These are phyloP conservation scores for Exophiala calicioides DNA, from an alignment of 2,329 filamentous ascomycete genomes.

Conservation along the genomic window DNA sequence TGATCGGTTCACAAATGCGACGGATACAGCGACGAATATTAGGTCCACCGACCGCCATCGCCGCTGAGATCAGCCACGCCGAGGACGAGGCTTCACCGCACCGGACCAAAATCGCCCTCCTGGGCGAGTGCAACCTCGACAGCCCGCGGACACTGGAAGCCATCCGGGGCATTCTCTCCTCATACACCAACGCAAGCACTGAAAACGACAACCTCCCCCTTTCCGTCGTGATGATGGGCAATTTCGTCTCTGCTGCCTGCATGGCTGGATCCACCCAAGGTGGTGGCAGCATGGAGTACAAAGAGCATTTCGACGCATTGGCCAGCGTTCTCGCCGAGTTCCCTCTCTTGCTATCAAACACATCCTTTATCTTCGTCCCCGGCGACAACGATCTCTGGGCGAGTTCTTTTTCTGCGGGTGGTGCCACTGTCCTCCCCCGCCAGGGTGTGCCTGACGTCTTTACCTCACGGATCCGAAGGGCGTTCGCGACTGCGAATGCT, in stretches of 20 bases:
- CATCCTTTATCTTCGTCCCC: slow-evolving; percentile 89
- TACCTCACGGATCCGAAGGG: slow-evolving; percentile 79
- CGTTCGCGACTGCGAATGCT: slow-evolving; percentile 74
- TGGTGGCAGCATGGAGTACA: slow-evolving; percentile 89
- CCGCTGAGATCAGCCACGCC: slow-evolving; percentile 39
- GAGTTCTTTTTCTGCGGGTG: slow-evolving; percentile 67
- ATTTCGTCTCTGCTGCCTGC: slow-evolving; percentile 66
- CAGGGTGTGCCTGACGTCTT: slow-evolving; percentile 78
- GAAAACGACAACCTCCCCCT: slow-evolving; percentile 64
- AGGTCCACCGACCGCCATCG: slow-evolving; percentile 30
- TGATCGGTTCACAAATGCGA: slow-evolving; percentile 79
- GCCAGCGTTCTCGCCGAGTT: slow-evolving; percentile 82
- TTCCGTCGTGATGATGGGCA: slow-evolving; percentile 80
- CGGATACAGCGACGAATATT: slow-evolving; percentile 72
- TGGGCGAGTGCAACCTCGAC: slow-evolving; percentile 86
- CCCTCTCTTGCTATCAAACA: slow-evolving; percentile 72
- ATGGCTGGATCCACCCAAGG: slow-evolving; percentile 64
- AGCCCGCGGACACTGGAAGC: slow-evolving; percentile 78
- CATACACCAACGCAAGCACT: slow-evolving; percentile 67
- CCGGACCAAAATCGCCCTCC: slow-evolving; percentile 64
- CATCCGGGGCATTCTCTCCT: slow-evolving; percentile 72
- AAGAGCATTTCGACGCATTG: slow-evolving; percentile 89
- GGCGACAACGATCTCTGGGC: slow-evolving; percentile 98
- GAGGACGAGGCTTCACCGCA: slow-evolving; percentile 34
- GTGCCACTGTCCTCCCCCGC: slow-evolving; percentile 48